A percentile compares a stretch with the other conserved stretches of the same genome.
These are phyloP conservation scores for Hypoxylon sp. DNA, from an alignment of 2,329 filamentous ascomycete species.

Conservation along the genomic window DNA sequence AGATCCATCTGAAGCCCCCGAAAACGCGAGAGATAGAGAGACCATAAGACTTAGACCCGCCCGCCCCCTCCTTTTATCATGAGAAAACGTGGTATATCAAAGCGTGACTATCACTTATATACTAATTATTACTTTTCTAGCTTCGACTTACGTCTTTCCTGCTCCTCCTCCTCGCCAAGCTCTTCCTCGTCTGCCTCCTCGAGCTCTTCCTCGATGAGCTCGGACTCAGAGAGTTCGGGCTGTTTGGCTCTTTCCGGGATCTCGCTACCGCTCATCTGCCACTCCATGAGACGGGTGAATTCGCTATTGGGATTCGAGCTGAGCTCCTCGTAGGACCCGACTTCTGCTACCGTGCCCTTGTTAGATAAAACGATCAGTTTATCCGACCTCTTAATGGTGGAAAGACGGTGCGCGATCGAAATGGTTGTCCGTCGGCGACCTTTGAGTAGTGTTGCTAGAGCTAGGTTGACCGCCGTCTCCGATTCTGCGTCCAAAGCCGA, in stretches of 20 bases:
- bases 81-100: constrained; percentile 34
- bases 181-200: constrained; percentile 57
- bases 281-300: constrained; percentile 97
- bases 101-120: constrained; percentile 2
- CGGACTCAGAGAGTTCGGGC: constrained; percentile 62
- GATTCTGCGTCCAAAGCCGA: constrained; percentile 96
- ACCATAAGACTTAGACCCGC: background rate
- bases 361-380: constrained; percentile 90
- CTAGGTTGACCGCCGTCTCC: constrained; percentile 95
- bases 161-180: constrained; percentile 48
- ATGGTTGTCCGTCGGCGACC: constrained; percentile 97
- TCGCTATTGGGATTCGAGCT: constrained; percentile 80
- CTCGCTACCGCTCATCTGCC: constrained; percentile 94
- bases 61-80: constrained; percentile 20
- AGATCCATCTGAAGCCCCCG: background rate
- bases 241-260: constrained; percentile 56
- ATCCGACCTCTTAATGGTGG: constrained; percentile 96
- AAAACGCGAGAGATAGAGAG: constrained; percentile 2
- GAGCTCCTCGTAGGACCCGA: constrained; percentile 84
- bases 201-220: constrained; percentile 65
- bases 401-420: constrained; percentile 94
- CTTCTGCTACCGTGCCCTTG: constrained; percentile 91
- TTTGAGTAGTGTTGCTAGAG: constrained; percentile 81
- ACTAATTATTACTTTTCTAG: constrained; percentile 26
- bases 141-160: constrained; percentile 45